These are phyloP conservation scores for Curvularia eragrostidis DNA, from an alignment of 2,329 filamentous ascomycete species.

Conservation along the genomic window DNA sequence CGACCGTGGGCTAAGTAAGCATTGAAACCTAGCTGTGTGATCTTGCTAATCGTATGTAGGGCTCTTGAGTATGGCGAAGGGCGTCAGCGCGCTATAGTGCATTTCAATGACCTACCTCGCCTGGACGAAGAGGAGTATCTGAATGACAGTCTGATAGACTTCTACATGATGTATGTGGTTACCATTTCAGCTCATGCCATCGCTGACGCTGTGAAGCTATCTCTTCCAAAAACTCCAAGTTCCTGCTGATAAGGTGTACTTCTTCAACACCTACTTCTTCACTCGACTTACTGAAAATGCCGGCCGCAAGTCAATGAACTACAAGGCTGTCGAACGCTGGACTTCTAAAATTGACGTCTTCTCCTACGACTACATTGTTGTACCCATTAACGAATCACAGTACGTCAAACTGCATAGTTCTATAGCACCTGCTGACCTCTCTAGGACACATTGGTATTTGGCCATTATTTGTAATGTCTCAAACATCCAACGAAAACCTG, in stretches of 20 bases:
- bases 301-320: constrained; percentile 70
- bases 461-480: constrained; percentile 92
- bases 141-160: constrained; percentile 91
- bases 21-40: not conserved
- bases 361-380: constrained; percentile 83
- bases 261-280: constrained; percentile 95
- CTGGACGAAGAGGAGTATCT: constrained; percentile 85
- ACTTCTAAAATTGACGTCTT: constrained; percentile 86
- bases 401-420: constrained; percentile 17
- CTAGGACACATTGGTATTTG: constrained; percentile 80
- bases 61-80: constrained; percentile 69
- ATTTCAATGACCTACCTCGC: constrained; percentile 74
- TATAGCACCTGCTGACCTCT: constrained; percentile 9
- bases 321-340: constrained; percentile 85
- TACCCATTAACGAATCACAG: constrained; percentile 82
- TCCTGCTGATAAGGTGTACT: constrained; percentile 72
- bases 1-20: constrained; percentile 36
- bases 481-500: constrained; percentile 58
- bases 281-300: constrained; percentile 69
- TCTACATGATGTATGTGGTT: constrained; percentile 70
- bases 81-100: constrained; percentile 69
- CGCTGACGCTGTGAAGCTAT: constrained; percentile 25
- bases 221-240: constrained; percentile 47
- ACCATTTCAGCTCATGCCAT: not conserved
- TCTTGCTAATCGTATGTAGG: constrained; percentile 32